Evolutionary conservation across 129 eudicot genomes (phyloP), one percentile per base, ranked within the genome.

Genomic region (Cynara cardunculus): DNA sequence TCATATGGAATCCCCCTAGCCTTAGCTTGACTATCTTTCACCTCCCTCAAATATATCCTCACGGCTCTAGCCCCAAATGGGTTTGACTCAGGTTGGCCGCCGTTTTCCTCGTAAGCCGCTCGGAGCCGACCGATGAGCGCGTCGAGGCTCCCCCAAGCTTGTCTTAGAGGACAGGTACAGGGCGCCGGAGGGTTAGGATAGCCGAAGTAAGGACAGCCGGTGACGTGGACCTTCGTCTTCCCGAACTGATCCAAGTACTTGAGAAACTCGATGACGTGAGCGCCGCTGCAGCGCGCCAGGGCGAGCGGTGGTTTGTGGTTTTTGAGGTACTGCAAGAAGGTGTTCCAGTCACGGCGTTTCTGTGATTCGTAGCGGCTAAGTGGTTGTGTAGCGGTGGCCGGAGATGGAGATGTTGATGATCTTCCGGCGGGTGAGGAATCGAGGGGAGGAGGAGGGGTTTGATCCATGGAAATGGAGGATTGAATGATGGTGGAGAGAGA

Each of bases 121-220:
- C 96, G 77, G 9, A 91, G 88, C 14, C 96, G 85, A 0, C 96
- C 96, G 44, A 91, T 91, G 25, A 91, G 91, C 8, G 96, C 96
- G 64, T 91, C 96, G 0, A 91, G 91, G 82, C 96, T 91, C 0
- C 96, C 95, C 96, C 96, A 91, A 0, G 96, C 96, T 65, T 91
- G 96, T n/a, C 69, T 85, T 3, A 87, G 78, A 4, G 88, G 81
- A 67, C 96, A 91, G 31, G 89, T 87, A 32, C 96, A 91, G 0
- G 96, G 96, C 0, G 91, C 88, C 0, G 96, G 96, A 0, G 96
- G 96, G 79, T 87, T 89, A 1, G 93, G 96, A 68, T 89, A 81
- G 34, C 96, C 96, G 46, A 89, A 91, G 74, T 85, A 89, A 0
- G 91, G 88, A 75, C 96, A 91, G 7, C 86, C 96, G 44, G 83